Evolutionary conservation across 164 flowering plant genomes (phyloP), one percentile per base, ranked within the genome.

Genomic region (Aristolochia contorta): DNA sequence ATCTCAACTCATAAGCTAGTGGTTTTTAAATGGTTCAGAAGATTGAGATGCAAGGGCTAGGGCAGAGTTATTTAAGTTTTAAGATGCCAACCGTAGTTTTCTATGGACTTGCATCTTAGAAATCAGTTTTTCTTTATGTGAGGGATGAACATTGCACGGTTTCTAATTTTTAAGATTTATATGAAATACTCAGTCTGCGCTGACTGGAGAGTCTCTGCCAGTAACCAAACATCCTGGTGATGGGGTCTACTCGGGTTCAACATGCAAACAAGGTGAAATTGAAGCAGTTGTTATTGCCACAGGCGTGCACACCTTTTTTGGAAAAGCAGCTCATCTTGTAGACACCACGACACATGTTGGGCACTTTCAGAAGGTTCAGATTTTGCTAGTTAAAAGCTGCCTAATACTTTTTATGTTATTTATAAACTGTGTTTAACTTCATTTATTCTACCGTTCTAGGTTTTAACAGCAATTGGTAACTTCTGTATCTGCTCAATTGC

Each of bases 281-380:
- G 96, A 85, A 73, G 89, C 86, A 32, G 82, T 87, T 47, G 96
- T 87, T 32, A 87, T 85, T 66, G 95, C 95, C 22, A 87, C 89
- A 18, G 95, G 95, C 47, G 84, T 87, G 16, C 85, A 83, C 67
- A 85, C 91, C 19, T 83, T 87, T 82, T 87, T 87, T 56, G 91
- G 95, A 41, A 87, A 87, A 75, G 91, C 91, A 30, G 95, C 91
- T 63, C 89, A 87, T 74, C 87, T 85, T 57, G 95, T 87, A 32
- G 95, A 87, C 47, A 77, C 61, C 69, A 85, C 95, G 12, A 77
- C 75, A 0, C 83, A 85, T 62, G 79, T 87, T 61, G 95, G 95
- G 6, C 95, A 87, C 68, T 87, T 87, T 65, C 95, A 87, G 57
- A 58, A 85, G 95, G 95, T 85, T 20, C 15, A 16, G 24, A 2